Evolutionary conservation across 305 asterid species (phyloP).

Genomic region (Fraxinus sp.): DNA sequence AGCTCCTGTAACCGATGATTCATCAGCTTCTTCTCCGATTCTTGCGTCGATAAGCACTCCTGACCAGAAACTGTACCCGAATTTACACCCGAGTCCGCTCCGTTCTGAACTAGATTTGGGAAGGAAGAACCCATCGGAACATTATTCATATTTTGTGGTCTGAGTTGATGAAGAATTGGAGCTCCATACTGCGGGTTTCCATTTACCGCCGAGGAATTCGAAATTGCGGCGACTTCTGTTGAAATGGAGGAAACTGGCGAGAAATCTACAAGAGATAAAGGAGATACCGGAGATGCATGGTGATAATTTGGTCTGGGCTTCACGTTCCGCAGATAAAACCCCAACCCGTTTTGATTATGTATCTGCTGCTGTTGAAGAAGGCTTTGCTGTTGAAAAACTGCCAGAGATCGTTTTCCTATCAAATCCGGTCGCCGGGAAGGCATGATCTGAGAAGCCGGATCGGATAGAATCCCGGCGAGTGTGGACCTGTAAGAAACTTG

Average conservation of each 20-base stretch:
- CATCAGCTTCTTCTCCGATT: conserved; percentile 57
- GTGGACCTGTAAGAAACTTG: conserved; percentile 52
- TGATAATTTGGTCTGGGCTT: conserved; percentile 53
- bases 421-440: conserved; percentile 41
- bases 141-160: conserved; percentile 33
- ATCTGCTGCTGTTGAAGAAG: conserved; percentile 36
- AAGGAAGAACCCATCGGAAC: conserved; percentile 28
- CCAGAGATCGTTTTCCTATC: conserved; percentile 63
- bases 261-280: conserved; percentile 54
- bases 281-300: conserved; percentile 57
- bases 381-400: conserved; percentile 59
- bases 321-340: conserved; percentile 64
- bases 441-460: conserved; percentile 50
- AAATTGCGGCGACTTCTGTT: conserved; percentile 34
- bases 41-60: conserved; percentile 24
- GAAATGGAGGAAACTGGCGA: conserved; percentile 42
- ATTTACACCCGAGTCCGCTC: neutral
- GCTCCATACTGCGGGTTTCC: conserved; percentile 38
- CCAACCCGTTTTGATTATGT: conserved; percentile 40
- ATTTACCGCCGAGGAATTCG: conserved; percentile 31
- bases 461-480: conserved; percentile 48
- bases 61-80: conserved; percentile 18
- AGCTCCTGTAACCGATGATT: conserved; percentile 64
- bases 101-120: conserved; percentile 36
- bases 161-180: conserved; percentile 46